A percentile compares a stretch with the other conserved stretches of the same genome.
Evolutionary conservation across 2,329 filamentous ascomycete genomes (phyloP).

Genomic region (Arthrinium phaeospermum): DNA sequence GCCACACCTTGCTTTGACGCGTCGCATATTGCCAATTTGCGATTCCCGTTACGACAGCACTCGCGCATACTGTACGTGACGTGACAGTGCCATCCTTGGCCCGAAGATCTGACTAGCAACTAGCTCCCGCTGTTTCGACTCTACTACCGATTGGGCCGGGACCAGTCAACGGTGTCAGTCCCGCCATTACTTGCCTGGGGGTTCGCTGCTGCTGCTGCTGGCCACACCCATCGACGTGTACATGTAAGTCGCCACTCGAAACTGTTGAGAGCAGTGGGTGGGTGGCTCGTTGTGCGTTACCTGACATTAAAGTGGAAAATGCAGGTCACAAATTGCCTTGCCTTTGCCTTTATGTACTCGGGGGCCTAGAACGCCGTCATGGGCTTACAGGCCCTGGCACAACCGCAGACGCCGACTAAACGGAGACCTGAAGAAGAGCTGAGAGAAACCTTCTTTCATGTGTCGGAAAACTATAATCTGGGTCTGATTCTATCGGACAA

Average conservation of each 20-base stretch:
- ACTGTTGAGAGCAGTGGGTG: background rate
- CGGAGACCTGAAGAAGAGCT: background rate
- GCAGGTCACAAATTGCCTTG: background rate
- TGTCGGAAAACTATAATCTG: constrained; percentile 8
- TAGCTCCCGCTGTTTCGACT: constrained; percentile 13
- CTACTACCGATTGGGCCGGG: constrained; percentile 6
- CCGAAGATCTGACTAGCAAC: background rate
- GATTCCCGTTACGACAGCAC: background rate
- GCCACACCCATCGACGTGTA: background rate
- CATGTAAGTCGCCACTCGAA: background rate
- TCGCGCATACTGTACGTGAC: background rate
- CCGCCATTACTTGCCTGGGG: background rate
- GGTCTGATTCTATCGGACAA: background rate
- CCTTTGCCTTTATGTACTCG: background rate
- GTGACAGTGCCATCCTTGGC: constrained; percentile 7
- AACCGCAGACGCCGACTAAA: background rate
- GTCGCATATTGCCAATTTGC: constrained; percentile 5
- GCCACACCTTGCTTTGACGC: constrained; percentile 11
- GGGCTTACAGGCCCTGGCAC: constrained; percentile 8
- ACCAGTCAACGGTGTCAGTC: background rate
- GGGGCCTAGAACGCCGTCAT: constrained; percentile 1
- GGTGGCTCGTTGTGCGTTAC: background rate
- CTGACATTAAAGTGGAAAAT: background rate
- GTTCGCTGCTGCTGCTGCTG: background rate
- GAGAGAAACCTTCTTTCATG: background rate